Conservation (phyloP, 2,329 filamentous ascomycete species). For the Colletotrichum euphorbiae region DNA sequence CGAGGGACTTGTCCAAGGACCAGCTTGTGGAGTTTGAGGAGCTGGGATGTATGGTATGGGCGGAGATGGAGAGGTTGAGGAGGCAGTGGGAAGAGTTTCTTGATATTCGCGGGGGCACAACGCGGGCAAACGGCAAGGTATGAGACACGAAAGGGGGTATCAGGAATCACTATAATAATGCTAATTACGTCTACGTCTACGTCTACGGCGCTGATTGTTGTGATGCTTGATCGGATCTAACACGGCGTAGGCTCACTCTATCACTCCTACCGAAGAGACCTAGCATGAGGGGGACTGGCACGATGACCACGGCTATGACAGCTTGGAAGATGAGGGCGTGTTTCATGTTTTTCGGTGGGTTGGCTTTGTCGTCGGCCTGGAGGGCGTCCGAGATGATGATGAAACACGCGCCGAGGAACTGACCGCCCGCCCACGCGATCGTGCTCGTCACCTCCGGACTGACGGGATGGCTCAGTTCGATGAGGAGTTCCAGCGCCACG, state of each 20-base stretch:
- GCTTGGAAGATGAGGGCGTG: conserved; percentile 83
- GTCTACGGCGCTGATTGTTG: background rate
- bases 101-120: conserved; percentile 20
- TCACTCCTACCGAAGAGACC: conserved; percentile 75
- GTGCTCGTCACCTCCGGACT: conserved; percentile 87
- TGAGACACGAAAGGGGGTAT: background rate
- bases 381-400: conserved; percentile 86
- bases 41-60: conserved; percentile 72
- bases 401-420: conserved; percentile 86
- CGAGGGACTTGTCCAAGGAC: conserved; percentile 70
- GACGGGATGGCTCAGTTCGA: conserved; percentile 88
- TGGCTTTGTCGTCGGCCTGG: conserved; percentile 61
- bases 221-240: conserved; percentile 54
- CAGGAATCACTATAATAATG: conserved; percentile 12
- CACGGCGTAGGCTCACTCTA: conserved; percentile 62
- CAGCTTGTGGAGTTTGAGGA: conserved; percentile 71
- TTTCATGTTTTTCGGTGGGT: conserved; percentile 79
- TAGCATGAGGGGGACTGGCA: conserved; percentile 76
- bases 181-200: too few relatives aligned
- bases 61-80: conserved; percentile 78
- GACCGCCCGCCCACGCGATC: conserved; percentile 87
- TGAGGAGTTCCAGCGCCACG: conserved; percentile 85
- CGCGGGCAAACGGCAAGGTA: conserved; percentile 9
- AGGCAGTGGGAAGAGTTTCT: conserved; percentile 70
- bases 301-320: conserved; percentile 72